A percentile compares a stretch with the other conserved stretches of the same genome.
Conservation (phyloP, 2,329 filamentous ascomycete species). For the Biscogniauxia mediterranea region DNA sequence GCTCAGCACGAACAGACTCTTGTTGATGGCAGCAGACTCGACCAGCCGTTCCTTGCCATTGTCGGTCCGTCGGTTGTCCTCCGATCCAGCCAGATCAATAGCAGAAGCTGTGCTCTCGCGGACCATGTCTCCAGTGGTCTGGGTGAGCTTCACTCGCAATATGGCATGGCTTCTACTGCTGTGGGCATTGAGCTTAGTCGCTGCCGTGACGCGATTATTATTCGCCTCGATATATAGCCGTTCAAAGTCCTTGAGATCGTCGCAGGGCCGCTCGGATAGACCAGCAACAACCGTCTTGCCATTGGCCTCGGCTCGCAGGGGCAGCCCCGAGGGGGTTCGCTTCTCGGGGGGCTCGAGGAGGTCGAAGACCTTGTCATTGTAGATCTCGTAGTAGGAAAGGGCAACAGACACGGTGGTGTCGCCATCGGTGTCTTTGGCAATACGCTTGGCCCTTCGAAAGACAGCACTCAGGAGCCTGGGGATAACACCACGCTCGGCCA, state of each 20-base stretch:
- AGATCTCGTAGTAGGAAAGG: slow-evolving; percentile 94
- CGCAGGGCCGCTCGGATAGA: slow-evolving; percentile 77
- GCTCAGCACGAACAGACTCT: slow-evolving; percentile 89
- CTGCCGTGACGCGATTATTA: slow-evolving; percentile 82
- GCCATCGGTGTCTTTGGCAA: slow-evolving; percentile 73
- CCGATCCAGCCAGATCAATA: slow-evolving; percentile 92
- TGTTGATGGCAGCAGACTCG: slow-evolving; percentile 98
- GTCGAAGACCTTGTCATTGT: slow-evolving; percentile 94
- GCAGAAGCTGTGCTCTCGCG: slow-evolving; percentile 83
- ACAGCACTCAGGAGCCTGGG: slow-evolving; percentile 81
- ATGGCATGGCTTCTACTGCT: slow-evolving; percentile 90
- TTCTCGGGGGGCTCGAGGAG: slow-evolving; percentile 86
- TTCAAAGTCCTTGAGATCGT: slow-evolving; percentile 87
- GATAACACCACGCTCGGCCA: slow-evolving; percentile 85
- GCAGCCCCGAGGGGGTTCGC: slow-evolving; percentile 75
- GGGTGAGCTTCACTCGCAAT: slow-evolving; percentile 82
- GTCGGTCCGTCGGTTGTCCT: slow-evolving; percentile 91
- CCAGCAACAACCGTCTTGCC: slow-evolving; percentile 87
- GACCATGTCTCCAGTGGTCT: slow-evolving; percentile 66
- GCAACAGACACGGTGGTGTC: slow-evolving; percentile 69
- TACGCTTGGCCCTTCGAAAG: slow-evolving; percentile 81
- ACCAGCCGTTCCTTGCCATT: slow-evolving; percentile 89
- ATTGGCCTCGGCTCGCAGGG: slow-evolving; percentile 80
- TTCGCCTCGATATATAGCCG: slow-evolving; percentile 88
- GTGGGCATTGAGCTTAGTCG: slow-evolving; percentile 89